These are phyloP conservation scores for Hura crepitans DNA, from an alignment of 441 rosid species.

Conservation along the genomic window DNA sequence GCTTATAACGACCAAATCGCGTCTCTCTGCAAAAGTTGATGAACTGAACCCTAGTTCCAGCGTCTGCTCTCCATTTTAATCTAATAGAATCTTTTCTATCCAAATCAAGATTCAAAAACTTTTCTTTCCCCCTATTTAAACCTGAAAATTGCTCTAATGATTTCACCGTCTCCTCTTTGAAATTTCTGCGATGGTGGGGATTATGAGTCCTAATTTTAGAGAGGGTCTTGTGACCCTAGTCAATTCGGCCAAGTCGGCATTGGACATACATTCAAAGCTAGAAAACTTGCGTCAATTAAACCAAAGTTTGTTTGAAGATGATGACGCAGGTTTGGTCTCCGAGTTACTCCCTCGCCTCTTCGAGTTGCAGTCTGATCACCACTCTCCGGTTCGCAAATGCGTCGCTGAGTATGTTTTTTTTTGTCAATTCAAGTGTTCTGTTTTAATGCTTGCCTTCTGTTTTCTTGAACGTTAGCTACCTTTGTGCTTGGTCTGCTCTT, in stretches of 20 bases:
- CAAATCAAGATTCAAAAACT: background rate
- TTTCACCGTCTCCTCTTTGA: background rate
- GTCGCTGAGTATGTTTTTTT: conserved; percentile 57
- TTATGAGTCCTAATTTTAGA: conserved; percentile 47
- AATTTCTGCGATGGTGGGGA: conserved; percentile 44
- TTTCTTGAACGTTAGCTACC: background rate
- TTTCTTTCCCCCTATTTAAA: background rate
- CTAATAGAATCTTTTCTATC: background rate
- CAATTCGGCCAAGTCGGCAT: conserved; percentile 52
- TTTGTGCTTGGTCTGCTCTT: background rate
- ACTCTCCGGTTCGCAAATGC: conserved; percentile 77
- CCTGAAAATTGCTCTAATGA: background rate
- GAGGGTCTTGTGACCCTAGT: conserved; percentile 51
- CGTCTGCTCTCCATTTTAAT: background rate
- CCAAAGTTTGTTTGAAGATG: conserved; percentile 38
- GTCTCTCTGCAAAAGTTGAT: background rate
- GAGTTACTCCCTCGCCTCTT: conserved; percentile 72
- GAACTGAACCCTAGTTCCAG: conserved; percentile 6
- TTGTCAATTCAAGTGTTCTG: background rate
- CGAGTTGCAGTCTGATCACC: conserved; percentile 65
- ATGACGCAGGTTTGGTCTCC: conserved; percentile 40
- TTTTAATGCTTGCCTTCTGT: background rate
- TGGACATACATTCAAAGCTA: conserved; percentile 68
- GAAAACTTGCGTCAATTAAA: conserved; percentile 55
- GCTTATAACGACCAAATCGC: conserved; percentile 2